Percentiles rank a stretch among this genome's conserved stretches.
Evolutionary conservation across 208 protist genomes (phyloP).

Genomic region (Leishmania guyanensis): DNA sequence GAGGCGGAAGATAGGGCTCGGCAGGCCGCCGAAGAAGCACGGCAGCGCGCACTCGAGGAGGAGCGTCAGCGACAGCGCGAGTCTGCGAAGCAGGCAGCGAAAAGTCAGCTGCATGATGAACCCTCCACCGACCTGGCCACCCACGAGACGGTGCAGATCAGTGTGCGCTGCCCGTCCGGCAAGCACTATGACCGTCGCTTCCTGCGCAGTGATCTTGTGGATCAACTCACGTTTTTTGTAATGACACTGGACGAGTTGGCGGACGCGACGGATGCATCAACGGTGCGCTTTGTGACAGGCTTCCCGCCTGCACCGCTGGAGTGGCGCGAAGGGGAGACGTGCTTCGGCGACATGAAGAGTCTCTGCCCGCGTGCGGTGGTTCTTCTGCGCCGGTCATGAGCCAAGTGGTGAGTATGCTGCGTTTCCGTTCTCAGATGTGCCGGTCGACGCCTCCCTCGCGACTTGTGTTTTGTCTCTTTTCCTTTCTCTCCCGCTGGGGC

Average conservation of each 20-base stretch:
- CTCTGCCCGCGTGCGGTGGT: conserved; percentile 73
- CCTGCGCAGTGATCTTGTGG: conserved; percentile 55
- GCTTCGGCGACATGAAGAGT: conserved; percentile 50
- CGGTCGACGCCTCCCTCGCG: too few species aligned
- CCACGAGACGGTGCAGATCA: conserved; percentile 43
- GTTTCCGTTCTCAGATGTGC: neutral
- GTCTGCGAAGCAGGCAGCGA: conserved; percentile 18
- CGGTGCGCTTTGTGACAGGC: conserved; percentile 66
- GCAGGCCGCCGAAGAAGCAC: conserved; percentile 30
- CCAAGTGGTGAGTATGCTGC: neutral
- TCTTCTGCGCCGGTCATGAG: conserved; percentile 46
- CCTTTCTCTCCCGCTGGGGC: neutral
- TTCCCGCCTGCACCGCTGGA: conserved; percentile 63
- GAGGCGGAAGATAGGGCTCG: conserved; percentile 29
- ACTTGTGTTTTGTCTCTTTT: neutral
- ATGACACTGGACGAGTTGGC: conserved; percentile 60
- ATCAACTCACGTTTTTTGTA: conserved; percentile 54
- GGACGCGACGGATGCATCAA: conserved; percentile 25
- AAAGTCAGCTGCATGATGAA: conserved; percentile 41
- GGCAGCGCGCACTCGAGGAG: conserved; percentile 15
- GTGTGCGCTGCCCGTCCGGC: conserved; percentile 52
- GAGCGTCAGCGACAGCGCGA: conserved; percentile 17
- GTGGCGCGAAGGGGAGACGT: conserved; percentile 41
- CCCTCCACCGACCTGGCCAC: conserved; percentile 37
- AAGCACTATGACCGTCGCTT: conserved; percentile 62